These are phyloP conservation scores for Ustilago tritici DNA, from an alignment of 1,284 basidiomycete genomes.

Conservation along the genomic window DNA sequence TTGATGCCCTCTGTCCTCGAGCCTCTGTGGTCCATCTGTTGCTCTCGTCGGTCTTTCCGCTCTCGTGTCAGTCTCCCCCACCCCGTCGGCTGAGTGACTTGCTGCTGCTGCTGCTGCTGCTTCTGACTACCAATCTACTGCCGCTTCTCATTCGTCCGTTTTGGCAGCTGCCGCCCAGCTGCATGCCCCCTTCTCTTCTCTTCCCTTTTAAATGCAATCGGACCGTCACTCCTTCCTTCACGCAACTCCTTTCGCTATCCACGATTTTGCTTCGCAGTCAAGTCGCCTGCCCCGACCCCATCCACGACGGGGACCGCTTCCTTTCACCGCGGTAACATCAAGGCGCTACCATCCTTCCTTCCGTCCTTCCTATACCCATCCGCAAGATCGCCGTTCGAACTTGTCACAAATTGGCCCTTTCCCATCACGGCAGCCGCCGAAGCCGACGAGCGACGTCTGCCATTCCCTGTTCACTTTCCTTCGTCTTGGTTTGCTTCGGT, in stretches of 20 bases:
- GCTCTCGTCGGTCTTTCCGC: not conserved
- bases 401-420: not conserved
- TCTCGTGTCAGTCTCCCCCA: slow-evolving; percentile 2
- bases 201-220: slow-evolving; percentile 32
- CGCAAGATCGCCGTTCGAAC: not conserved
- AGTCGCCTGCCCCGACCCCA: slow-evolving; percentile 8
- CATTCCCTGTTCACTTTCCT: not conserved
- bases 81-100: slow-evolving; percentile 14
- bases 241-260: slow-evolving; percentile 23
- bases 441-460: not conserved
- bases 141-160: slow-evolving; percentile 27
- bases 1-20: not conserved
- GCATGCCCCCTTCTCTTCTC: slow-evolving; percentile 15
- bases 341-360: not conserved
- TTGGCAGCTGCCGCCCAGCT: slow-evolving; percentile 30
- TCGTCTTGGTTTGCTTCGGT: not conserved
- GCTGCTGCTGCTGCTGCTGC: slow-evolving; percentile 4
- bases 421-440: not conserved
- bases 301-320: slow-evolving; percentile 10
- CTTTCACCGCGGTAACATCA: slow-evolving; percentile 3
- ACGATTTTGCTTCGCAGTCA: not conserved
- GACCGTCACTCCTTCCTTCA: slow-evolving; percentile 11
- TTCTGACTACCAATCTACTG: not conserved
- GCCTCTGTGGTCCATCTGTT: not conserved
- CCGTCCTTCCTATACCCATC: not conserved